These are phyloP conservation scores for Aureobasidium mangrovei DNA, from an alignment of 2,329 filamentous ascomycete species.

Conservation along the genomic window DNA sequence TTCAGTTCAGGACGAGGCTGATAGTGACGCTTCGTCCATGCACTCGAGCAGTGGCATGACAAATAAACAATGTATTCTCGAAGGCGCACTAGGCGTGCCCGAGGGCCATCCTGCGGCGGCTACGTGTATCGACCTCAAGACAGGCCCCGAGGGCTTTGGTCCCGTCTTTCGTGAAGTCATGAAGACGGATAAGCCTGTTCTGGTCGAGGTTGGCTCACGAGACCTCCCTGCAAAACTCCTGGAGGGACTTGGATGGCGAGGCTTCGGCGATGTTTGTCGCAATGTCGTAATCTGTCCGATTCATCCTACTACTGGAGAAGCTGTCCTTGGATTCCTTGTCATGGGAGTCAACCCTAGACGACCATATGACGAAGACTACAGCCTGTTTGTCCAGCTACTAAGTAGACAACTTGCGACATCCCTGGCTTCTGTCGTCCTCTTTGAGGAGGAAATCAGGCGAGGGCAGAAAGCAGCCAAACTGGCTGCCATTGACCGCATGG, in stretches of 20 bases:
- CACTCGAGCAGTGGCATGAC: constrained; percentile 54
- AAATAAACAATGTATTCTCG: constrained; percentile 56
- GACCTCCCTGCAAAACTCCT: constrained; percentile 58
- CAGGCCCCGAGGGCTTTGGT: constrained; percentile 63
- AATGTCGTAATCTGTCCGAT: constrained; percentile 71
- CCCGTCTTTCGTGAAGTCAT: constrained; percentile 70
- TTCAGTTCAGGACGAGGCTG: constrained; percentile 60
- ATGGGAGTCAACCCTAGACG: constrained; percentile 70
- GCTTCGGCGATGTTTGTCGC: constrained; percentile 61
- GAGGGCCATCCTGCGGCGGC: constrained; percentile 53
- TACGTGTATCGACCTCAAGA: constrained; percentile 57
- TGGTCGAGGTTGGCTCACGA: constrained; percentile 55
- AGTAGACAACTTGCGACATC: constrained; percentile 70
- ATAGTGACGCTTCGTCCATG: constrained; percentile 64
- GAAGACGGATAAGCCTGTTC: constrained; percentile 54
- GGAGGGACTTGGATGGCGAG: constrained; percentile 58
- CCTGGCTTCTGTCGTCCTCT: constrained; percentile 70
- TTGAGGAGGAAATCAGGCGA: constrained; percentile 72
- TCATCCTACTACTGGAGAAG: constrained; percentile 65
- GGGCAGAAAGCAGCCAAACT: constrained; percentile 65
- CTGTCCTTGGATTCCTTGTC: constrained; percentile 67
- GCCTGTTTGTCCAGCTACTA: constrained; percentile 65
- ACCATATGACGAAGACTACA: constrained; percentile 73
- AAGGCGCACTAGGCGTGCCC: constrained; percentile 63
- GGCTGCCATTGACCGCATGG: constrained; percentile 66